Evolutionary conservation across 2,329 filamentous ascomycete genomes (phyloP).

Genomic region (Colletotrichum liriopes): DNA sequence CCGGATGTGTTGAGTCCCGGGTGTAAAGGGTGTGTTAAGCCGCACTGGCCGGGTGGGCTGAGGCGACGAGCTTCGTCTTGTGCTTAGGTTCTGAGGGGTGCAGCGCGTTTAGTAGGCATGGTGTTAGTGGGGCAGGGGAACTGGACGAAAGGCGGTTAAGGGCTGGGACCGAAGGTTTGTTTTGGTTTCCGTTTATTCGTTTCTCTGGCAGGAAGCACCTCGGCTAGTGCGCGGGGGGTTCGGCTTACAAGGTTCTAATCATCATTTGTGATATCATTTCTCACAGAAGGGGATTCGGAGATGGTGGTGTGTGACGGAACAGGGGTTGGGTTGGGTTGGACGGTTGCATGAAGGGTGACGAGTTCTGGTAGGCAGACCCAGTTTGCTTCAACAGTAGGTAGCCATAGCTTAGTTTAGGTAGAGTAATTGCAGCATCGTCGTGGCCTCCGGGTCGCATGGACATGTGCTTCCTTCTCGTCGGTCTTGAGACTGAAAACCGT

Average conservation of each 20-base stretch:
- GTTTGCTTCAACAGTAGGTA: slow-evolving; percentile 17
- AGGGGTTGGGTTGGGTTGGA: not conserved
- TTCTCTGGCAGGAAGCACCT: not conserved
- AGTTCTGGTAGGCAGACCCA: slow-evolving; percentile 1
- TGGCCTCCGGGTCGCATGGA: not conserved
- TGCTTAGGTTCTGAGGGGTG: not conserved
- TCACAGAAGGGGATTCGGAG: not conserved
- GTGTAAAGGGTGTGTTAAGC: slow-evolving; percentile 38
- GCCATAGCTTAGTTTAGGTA: slow-evolving; percentile 13
- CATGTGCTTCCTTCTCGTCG: not conserved
- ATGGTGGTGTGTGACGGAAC: slow-evolving; percentile 22
- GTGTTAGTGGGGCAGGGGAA: not conserved
- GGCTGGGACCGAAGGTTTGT: slow-evolving; percentile 23
- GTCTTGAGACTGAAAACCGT: not conserved
- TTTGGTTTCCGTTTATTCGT: slow-evolving; percentile 7
- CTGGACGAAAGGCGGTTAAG: slow-evolving; percentile 3
- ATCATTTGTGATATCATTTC: slow-evolving; percentile 12
- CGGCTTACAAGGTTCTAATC: slow-evolving; percentile 17
- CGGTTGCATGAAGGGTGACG: slow-evolving; percentile 3
- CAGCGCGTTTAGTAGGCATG: not conserved
- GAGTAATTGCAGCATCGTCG: too few relatives aligned
- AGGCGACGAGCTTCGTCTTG: slow-evolving; percentile 35
- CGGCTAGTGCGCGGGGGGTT: slow-evolving; percentile 23
- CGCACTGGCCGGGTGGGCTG: slow-evolving; percentile 36
- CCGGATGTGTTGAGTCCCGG: slow-evolving; percentile 41